phyloP scores from a whole-genome alignment of 2,329 filamentous ascomycete species.

The Xylaria sp. region DNA sequence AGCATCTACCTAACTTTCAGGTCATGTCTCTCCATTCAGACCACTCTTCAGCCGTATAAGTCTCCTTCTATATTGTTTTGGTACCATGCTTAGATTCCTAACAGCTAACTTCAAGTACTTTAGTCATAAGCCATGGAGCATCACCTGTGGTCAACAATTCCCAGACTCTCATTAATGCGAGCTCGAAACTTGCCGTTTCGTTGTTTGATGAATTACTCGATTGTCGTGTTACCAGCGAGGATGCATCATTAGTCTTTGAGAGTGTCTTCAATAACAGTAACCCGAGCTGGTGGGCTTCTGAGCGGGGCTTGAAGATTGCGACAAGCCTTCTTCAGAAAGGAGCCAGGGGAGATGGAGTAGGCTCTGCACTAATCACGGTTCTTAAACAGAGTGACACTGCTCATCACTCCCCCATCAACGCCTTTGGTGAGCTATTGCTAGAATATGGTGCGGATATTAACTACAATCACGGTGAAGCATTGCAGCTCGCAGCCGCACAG shows the following conservation, averaged over 20 bases:
- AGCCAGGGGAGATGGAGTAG: slow-evolving; percentile 52
- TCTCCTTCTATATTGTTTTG: not conserved
- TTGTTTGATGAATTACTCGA: slow-evolving; percentile 52
- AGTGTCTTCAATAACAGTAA: slow-evolving; percentile 51
- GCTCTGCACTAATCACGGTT: slow-evolving; percentile 51
- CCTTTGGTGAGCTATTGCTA: slow-evolving; percentile 53
- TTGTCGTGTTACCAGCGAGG: slow-evolving; percentile 47
- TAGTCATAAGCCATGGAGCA: slow-evolving; percentile 55
- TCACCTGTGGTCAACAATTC: slow-evolving; percentile 58
- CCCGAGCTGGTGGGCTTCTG: slow-evolving; percentile 53
- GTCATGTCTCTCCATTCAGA: not conserved
- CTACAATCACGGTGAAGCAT: slow-evolving; percentile 57
- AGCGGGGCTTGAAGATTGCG: slow-evolving; percentile 53
- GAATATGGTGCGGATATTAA: slow-evolving; percentile 54
- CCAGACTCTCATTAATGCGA: slow-evolving; percentile 58
- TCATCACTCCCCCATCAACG: slow-evolving; percentile 47
- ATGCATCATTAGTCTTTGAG: slow-evolving; percentile 53
- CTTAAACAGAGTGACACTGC: slow-evolving; percentile 51
- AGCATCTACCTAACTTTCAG: not conserved
- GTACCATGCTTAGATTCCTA: not conserved
- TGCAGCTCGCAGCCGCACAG: slow-evolving; percentile 59
- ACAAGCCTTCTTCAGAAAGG: slow-evolving; percentile 56
- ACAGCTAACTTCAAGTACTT: not conserved
- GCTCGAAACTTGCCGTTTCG: slow-evolving; percentile 46
- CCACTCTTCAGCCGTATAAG: too few relatives aligned